Base-by-base conservation (phyloP, 495 filamentous ascomycete species). In the Xylaria bambusicola region DNA sequence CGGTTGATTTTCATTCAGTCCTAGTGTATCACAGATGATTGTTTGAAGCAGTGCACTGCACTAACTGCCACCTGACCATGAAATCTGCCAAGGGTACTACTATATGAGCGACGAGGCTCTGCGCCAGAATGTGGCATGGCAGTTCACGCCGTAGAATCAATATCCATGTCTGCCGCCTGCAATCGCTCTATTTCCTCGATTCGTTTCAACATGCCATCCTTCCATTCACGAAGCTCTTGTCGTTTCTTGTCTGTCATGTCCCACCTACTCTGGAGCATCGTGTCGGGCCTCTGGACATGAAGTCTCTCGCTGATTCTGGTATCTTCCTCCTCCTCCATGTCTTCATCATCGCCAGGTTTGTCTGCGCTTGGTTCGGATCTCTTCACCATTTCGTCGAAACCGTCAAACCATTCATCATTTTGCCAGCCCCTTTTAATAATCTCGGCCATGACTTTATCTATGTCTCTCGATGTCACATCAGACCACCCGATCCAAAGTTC, bases 201-300 rank as follows among this genome's bases (percentile, higher is more conserved):
- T 62, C 73, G 71, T 36, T 62, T 69, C 71, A 93, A 61, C 13
- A 94, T 84, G 23, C 72, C 77, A 13, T 80, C 78, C 73, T 91
- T 89, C 94, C 94, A 97, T 18, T 75, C 73, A 21, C 75, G 67
- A 71, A 87, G 96, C 29, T 89, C 86, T 57, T 80, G 80, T 62
- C 80, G 76, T 54, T 86, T 86, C 49, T 83, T 77, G 21, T 89
- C 86, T 55, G 87, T 88, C 65, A 97, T 69, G 72, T 97, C 91
- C 55, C 92, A 86, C 42, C 83, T 80, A 58, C 89, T 87, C 72
- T 95, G 90, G 75, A 96, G 87, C 90, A 94, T 94, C 2, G 87
- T 91, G 13, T 88, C 88, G 23, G 55, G 83, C 82, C 60, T 79
- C 67, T 63, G 73, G 23, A 73, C 63, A 62, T 71, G 71, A 45